Evolutionary conservation across 495 filamentous ascomycete species (phyloP).

Genomic region (Platismatia glauca): DNA sequence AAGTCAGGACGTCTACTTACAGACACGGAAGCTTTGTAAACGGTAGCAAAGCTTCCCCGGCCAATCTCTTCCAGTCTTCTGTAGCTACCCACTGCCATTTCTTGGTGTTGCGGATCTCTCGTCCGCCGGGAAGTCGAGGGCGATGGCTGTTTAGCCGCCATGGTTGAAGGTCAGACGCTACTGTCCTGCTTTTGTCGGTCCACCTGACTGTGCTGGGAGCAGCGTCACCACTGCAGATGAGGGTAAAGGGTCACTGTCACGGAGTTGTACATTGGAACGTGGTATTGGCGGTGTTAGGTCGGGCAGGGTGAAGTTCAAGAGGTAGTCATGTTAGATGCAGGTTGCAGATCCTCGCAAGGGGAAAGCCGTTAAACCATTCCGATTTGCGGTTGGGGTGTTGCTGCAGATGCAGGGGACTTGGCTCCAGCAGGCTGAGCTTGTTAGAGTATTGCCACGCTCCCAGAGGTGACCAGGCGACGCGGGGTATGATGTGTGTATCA

Average conservation of each 20-base stretch:
- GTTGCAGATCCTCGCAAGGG: constrained; percentile 18
- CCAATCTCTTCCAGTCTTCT: constrained; percentile 76
- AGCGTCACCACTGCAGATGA: constrained; percentile 37
- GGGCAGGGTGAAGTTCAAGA: constrained; percentile 9
- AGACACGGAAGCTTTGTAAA: constrained; percentile 77
- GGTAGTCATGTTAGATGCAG: constrained; percentile 13
- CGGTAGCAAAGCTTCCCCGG: constrained; percentile 90
- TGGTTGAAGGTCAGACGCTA: constrained; percentile 23
- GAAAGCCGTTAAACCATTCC: constrained; percentile 14
- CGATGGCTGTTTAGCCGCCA: constrained; percentile 34
- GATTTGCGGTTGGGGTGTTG: constrained; percentile 2
- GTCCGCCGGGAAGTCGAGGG: constrained; percentile 39
- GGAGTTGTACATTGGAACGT: constrained; percentile 36
- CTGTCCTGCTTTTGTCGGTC: neutral
- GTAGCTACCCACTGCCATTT: constrained; percentile 68
- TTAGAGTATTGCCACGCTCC: neutral
- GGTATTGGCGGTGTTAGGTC: constrained; percentile 13
- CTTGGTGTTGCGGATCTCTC: constrained; percentile 37
- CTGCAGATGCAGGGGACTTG: constrained; percentile 3
- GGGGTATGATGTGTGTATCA: constrained; percentile 11
- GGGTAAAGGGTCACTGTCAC: constrained; percentile 38
- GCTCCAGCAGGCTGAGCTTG: neutral
- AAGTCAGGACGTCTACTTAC: constrained; percentile 43
- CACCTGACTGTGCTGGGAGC: constrained; percentile 9
- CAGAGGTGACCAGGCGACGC: neutral